Evolutionary conservation across 2,329 filamentous ascomycete genomes (phyloP).

Genomic region (Sphaerulina populicola): DNA sequence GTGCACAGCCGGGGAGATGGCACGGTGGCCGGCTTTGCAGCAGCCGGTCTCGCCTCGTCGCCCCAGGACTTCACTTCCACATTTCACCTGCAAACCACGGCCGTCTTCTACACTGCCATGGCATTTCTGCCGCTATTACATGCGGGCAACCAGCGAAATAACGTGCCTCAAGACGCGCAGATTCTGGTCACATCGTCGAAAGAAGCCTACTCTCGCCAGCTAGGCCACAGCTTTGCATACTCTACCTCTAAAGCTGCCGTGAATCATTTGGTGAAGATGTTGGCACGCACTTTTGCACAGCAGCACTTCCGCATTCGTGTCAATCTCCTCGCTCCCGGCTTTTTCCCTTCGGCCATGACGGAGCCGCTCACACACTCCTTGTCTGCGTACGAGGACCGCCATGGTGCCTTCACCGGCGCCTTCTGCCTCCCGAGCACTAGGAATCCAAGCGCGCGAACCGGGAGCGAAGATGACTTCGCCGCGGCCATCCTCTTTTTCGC

Average conservation of each 20-base stretch:
- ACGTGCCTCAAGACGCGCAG: slow-evolving; percentile 34
- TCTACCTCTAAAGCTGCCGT: slow-evolving; percentile 42
- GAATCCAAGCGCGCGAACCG: slow-evolving; percentile 53
- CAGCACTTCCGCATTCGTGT: slow-evolving; percentile 39
- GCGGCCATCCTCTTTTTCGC: slow-evolving; percentile 59
- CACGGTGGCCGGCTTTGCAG: slow-evolving; percentile 16
- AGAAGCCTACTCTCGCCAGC: slow-evolving; percentile 36
- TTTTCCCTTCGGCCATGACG: slow-evolving; percentile 30
- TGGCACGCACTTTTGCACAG: slow-evolving; percentile 37
- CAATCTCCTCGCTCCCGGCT: slow-evolving; percentile 43
- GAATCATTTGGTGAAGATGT: slow-evolving; percentile 44
- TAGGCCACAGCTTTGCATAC: slow-evolving; percentile 37
- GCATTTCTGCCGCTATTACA: slow-evolving; percentile 38
- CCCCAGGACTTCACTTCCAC: slow-evolving; percentile 32
- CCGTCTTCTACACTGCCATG: slow-evolving; percentile 35
- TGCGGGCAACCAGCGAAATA: slow-evolving; percentile 36
- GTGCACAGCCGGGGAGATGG: slow-evolving; percentile 10
- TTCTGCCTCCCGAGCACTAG: slow-evolving; percentile 38
- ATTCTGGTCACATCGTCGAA: slow-evolving; percentile 44
- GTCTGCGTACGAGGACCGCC: slow-evolving; percentile 17
- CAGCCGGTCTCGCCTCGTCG: slow-evolving; percentile 18
- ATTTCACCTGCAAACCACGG: slow-evolving; percentile 33
- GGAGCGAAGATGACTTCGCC: slow-evolving; percentile 55
- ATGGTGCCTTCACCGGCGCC: slow-evolving; percentile 42
- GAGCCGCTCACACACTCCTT: slow-evolving; percentile 11